Evolutionary conservation across 2,329 filamentous ascomycete species (phyloP), one percentile per base, ranked within the genome.

Genomic region (Sporothrix luriei): DNA sequence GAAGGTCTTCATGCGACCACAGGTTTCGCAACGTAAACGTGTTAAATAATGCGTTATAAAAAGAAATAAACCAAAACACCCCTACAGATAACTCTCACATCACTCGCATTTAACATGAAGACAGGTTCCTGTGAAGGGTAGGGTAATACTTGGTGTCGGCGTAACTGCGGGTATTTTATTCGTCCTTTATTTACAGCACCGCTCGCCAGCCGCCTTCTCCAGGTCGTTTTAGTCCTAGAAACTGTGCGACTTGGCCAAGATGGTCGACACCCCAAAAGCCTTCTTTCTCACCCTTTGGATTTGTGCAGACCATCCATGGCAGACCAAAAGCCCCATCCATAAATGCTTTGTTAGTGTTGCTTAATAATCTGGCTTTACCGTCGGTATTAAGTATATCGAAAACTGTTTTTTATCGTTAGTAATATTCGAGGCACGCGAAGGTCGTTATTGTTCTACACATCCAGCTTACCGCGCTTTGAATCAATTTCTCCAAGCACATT

Each of bases 241-340:
- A 81, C 55, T 75, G 75, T 3, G 74, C 69, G 46, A 80, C 76
- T 52, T 78, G 77, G 3, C 78, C 79, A 11, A 82, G 55, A 66
- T 80, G 79, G 72, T 81, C 79, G 9, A 81, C 77, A 10, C 80
- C 79, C 76, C 77, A 81, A 73, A 80, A 81, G 1, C 76, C 76
- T 43, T 81, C 77, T 6, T 70, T 78, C 66, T 77, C 62, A 11
- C 78, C 76, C 19, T 68, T 62, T 0, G 68, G 43, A 59, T 78
- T 77, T 33, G 77, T 78, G 73, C 79, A 81, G 11, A 75, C 75
- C 66, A 80, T 73, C 79, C 79, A 81, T 5, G 79, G 80, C 52
- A 81, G 70, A 2, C 80, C 79, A 71, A 82, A 80, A 1, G 78
- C 79, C 62, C 78, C 79, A 0, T 76, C 73, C 7, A 70, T 75